Conservation (phyloP, 208 protist species). For the Vickermania spadyakhi region DNA sequence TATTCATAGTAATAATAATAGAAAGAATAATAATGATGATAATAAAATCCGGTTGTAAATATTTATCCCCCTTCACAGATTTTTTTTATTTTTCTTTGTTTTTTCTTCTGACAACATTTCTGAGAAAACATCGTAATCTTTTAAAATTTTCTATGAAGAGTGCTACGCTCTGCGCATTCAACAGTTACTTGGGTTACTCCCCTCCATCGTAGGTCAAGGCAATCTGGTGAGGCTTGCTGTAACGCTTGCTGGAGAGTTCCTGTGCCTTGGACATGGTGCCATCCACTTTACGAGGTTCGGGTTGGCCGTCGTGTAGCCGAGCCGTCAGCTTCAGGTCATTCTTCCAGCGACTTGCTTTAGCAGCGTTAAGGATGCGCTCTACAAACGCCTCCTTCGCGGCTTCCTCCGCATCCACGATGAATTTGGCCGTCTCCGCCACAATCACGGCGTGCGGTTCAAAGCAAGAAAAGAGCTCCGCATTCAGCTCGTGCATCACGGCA, state of each 20-base stretch:
- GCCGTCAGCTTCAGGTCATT: slow-evolving; percentile 22
- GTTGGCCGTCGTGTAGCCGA: slow-evolving; percentile 39
- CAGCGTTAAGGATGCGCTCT: slow-evolving; percentile 47
- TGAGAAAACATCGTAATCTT: too few relatives aligned
- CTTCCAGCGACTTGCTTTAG: slow-evolving; percentile 31
- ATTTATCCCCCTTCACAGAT: too few relatives aligned
- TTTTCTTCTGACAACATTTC: too few relatives aligned
- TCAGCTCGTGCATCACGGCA: slow-evolving; percentile 69
- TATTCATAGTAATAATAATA: too few relatives aligned
- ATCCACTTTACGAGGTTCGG: slow-evolving; percentile 24
- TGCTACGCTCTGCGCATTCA: too few relatives aligned
- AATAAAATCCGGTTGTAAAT: too few relatives aligned
- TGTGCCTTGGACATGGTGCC: slow-evolving; percentile 29
- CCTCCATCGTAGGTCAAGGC: too few relatives aligned
- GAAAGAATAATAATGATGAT: too few relatives aligned
- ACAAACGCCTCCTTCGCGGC: slow-evolving; percentile 62
- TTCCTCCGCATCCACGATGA: slow-evolving; percentile 78
- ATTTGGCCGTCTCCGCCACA: slow-evolving; percentile 87
- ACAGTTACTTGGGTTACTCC: too few relatives aligned
- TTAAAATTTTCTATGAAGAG: too few relatives aligned
- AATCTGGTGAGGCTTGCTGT: slow-evolving; percentile 56
- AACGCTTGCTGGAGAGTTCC: slow-evolving; percentile 31
- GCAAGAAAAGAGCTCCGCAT: slow-evolving; percentile 24
- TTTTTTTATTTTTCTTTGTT: too few relatives aligned
- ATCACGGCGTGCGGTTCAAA: slow-evolving; percentile 55